These are phyloP conservation scores for Oleoguttula mirabilis DNA, from an alignment of 495 filamentous ascomycete genomes.

Conservation along the genomic window DNA sequence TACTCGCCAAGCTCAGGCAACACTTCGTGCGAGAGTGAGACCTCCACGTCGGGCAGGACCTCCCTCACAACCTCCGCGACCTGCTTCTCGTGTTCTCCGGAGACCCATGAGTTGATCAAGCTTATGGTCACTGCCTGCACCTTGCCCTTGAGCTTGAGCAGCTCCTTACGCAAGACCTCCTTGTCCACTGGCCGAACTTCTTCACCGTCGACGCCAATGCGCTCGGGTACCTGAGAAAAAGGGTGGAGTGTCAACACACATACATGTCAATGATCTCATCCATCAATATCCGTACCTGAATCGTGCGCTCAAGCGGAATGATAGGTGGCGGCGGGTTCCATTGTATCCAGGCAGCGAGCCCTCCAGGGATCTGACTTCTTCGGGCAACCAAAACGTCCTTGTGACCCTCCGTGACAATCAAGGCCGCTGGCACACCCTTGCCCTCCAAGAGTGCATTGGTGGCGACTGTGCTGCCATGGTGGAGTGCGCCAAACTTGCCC, in stretches of 20 bases:
- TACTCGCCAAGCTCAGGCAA: constrained; percentile 41
- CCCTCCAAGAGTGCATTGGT: constrained; percentile 25
- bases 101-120: constrained; percentile 39
- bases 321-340: constrained; percentile 38
- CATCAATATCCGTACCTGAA: no score
- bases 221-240: no score
- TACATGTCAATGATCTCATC: no score
- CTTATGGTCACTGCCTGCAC: constrained; percentile 39
- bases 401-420: constrained; percentile 24
- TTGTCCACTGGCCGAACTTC: constrained; percentile 33
- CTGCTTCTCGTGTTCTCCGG: constrained; percentile 31
- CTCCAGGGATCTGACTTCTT: constrained; percentile 39
- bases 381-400: constrained; percentile 33
- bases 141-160: constrained; percentile 28
- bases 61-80: constrained; percentile 33
- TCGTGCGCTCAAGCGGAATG: constrained; percentile 38
- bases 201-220: constrained; percentile 36
- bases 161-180: constrained; percentile 26
- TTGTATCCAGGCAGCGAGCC: constrained; percentile 37
- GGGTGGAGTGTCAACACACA: no score
- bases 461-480: constrained; percentile 22
- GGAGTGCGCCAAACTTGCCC: constrained; percentile 24
- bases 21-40: constrained; percentile 38
- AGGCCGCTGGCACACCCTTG: constrained; percentile 22
- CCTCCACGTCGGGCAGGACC: constrained; percentile 29